Base-by-base conservation (phyloP, 192 early-diverging fungal species). In the Ramicandelaber brevisporus region DNA sequence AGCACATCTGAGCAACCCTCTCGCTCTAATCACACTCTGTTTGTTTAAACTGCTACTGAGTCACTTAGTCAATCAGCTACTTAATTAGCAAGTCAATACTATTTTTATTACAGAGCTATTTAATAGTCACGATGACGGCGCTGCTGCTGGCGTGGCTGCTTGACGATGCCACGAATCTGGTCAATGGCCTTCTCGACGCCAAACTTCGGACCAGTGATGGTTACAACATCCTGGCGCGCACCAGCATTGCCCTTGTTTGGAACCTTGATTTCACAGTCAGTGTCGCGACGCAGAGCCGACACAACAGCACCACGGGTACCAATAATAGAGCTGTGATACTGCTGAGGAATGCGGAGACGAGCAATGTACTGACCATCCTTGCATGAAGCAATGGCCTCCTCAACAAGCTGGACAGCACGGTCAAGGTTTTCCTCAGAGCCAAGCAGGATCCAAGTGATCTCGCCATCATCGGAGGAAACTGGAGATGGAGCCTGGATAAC, bases 281-380 rank as follows among this genome's bases (percentile, higher is more conserved):
- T 64, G 6, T 63, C 65, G 11, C 48, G 46, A 14, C 81, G 68
- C 30, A 86, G 69, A 11, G 63, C 46, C 17, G 47, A 54, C 36
- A 86, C 76, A 14, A 65, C 81, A 0, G 53, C 30, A 11, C 81
- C 81, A 23, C 48, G 55, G 39, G 63, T 58, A 28, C 81, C 81
- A 36, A 86, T 81, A 16, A 86, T 61, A 30, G 70, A 59, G 20
- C 74, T 63, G 36, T 68, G 61, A 19, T 43, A 27, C 14, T 40
- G 38, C 18, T 63, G 50, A 20, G 57, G 54, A 12, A 65, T 26
- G 6, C 52, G 40, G 18, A 62, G 14, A 10, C 49, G 50, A 0
- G 53, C 62, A 15, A 51, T 54, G 14, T 36, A 27, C 11, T 7
- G 27, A n/a, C 21, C 26, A 0, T 20, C n/a, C 0, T 27, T 33